Percentiles rank a stretch among this genome's conserved stretches.
These are phyloP conservation scores for Aspergillus conjunctus DNA, from an alignment of 495 filamentous ascomycete genomes.

Conservation along the genomic window DNA sequence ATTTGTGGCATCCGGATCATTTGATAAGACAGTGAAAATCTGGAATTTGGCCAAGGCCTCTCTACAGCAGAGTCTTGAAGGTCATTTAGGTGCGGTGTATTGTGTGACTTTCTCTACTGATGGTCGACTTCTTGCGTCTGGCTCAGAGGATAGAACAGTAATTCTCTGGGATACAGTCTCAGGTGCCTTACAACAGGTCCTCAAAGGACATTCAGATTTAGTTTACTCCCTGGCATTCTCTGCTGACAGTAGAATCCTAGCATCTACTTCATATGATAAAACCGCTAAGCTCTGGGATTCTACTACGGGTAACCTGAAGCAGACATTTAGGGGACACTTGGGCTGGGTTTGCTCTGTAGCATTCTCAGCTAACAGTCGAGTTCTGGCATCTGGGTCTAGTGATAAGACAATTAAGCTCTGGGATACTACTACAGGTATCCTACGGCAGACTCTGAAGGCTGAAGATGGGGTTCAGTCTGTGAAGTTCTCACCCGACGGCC, in stretches of 20 bases:
- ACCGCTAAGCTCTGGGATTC: slow-evolving; percentile 21
- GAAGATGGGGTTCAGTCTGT: background rate
- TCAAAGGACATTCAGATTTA: slow-evolving; percentile 1
- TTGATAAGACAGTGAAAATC: slow-evolving; percentile 10
- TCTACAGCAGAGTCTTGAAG: slow-evolving; percentile 19
- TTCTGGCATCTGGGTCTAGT: slow-evolving; percentile 18
- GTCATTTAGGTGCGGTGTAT: slow-evolving; percentile 16
- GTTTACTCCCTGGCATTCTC: slow-evolving; percentile 4
- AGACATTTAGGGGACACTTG: slow-evolving; percentile 19
- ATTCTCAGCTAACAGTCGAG: background rate
- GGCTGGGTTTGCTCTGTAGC: background rate
- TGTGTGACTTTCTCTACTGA: slow-evolving; percentile 16
- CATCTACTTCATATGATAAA: slow-evolving; percentile 20
- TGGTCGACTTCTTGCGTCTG: slow-evolving; percentile 14
- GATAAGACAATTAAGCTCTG: slow-evolving; percentile 25
- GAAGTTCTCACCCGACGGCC: background rate
- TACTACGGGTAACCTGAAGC: background rate
- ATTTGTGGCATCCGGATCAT: slow-evolving; percentile 3
- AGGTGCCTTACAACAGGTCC: background rate
- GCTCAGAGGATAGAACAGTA: slow-evolving; percentile 21
- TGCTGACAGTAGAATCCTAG: background rate
- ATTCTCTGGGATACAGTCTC: slow-evolving; percentile 7
- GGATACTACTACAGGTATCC: background rate
- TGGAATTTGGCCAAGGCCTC: slow-evolving; percentile 2
- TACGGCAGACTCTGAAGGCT: background rate